These are phyloP conservation scores for Lasiodiplodia sp. DNA, from an alignment of 2,329 filamentous ascomycete species.

Conservation along the genomic window DNA sequence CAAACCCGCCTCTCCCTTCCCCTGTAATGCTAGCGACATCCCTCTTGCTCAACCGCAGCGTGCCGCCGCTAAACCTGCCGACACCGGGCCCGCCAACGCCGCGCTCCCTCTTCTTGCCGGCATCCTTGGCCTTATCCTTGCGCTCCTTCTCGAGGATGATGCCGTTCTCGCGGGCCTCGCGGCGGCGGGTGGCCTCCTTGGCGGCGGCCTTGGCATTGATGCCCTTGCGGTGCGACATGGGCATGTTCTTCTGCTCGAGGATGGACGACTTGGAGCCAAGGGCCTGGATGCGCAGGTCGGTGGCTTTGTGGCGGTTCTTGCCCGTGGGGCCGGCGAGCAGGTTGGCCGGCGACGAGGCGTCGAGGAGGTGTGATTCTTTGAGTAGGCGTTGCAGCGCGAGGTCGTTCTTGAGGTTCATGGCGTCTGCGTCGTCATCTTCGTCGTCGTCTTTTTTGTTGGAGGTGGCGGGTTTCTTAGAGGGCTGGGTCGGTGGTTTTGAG, in stretches of 20 bases:
- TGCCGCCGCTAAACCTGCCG: constrained; percentile 80
- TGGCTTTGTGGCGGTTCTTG: constrained; percentile 78
- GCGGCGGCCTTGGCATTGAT: constrained; percentile 72
- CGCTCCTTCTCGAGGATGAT: constrained; percentile 77
- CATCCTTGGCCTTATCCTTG: constrained; percentile 42
- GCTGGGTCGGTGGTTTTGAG: constrained; percentile 57
- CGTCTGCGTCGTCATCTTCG: constrained; percentile 55
- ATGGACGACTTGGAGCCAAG: constrained; percentile 81
- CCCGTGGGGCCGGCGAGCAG: constrained; percentile 62
- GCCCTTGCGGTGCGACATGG: constrained; percentile 84
- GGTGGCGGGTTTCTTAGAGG: constrained; percentile 33
- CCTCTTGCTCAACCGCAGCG: constrained; percentile 76
- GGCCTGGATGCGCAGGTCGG: constrained; percentile 82
- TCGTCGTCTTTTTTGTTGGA: constrained; percentile 35
- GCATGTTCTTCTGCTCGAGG: constrained; percentile 84
- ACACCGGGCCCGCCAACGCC: constrained; percentile 78
- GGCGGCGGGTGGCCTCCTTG: constrained; percentile 74
- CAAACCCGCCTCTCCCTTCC: constrained; percentile 19
- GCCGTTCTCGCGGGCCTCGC: constrained; percentile 87
- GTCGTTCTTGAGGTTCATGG: constrained; percentile 83
- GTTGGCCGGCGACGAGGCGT: constrained; percentile 59
- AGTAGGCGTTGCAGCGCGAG: constrained; percentile 90
- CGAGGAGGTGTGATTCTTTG: constrained; percentile 87
- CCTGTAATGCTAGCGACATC: constrained; percentile 72
- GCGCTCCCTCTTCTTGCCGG: constrained; percentile 58